These are phyloP conservation scores for Pseudophaeomoniella oleicola DNA, from an alignment of 2,329 filamentous ascomycete species.

Conservation along the genomic window DNA sequence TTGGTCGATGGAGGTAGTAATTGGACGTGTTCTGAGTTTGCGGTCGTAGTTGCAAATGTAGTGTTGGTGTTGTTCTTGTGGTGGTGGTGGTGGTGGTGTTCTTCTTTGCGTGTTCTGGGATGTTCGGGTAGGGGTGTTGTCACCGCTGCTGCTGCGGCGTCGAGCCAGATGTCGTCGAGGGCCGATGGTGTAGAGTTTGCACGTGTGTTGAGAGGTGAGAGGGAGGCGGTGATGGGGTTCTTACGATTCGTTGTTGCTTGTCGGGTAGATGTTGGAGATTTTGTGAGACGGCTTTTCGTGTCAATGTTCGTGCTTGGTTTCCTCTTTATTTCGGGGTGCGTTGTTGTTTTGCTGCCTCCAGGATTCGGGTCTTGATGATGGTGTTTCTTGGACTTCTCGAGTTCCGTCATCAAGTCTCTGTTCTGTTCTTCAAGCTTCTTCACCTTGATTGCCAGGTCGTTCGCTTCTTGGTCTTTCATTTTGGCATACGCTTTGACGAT, in stretches of 20 bases:
- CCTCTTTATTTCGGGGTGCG: not conserved
- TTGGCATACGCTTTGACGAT: not conserved
- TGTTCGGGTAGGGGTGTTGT: no score
- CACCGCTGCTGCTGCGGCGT: not conserved
- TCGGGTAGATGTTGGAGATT: not conserved
- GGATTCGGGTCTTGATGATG: not conserved
- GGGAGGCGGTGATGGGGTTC: not conserved
- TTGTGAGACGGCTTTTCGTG: not conserved
- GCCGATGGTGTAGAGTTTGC: not conserved
- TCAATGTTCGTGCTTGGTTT: not conserved
- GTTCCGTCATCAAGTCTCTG: not conserved
- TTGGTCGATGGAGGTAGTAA: no score
- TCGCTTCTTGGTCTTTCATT: not conserved
- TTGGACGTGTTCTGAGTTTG: no score
- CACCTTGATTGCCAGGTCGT: not conserved
- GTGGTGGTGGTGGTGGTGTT: no score
- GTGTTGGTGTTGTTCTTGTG: no score
- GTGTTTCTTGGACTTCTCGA: not conserved
- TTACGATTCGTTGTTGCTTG: not conserved
- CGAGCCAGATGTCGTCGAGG: not conserved
- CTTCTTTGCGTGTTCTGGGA: no score
- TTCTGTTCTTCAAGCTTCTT: not conserved
- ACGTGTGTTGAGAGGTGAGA: not conserved
- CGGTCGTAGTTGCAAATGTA: no score
- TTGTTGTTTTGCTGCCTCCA: not conserved